Percentiles rank a stretch among this genome's conserved stretches.
phyloP scores from a whole-genome alignment of 129 eudicot genomes.

The Helichrysum umbraculigerum region DNA sequence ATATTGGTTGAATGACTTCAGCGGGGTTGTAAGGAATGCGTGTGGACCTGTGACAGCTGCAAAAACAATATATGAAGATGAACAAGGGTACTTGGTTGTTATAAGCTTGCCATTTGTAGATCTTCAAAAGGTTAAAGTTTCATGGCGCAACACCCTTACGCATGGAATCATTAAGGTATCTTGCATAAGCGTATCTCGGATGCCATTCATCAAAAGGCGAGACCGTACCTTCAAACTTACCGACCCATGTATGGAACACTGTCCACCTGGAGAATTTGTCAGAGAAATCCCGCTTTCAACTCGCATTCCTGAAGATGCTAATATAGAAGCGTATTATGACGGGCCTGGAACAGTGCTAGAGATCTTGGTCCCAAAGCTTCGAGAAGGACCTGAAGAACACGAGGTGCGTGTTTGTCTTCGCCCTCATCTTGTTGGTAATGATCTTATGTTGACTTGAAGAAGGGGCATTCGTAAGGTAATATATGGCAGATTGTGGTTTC shows the following conservation, averaged over 20 bases:
- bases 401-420: constrained; percentile 87
- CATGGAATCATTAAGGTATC: constrained; percentile 86
- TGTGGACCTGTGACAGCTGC: constrained; percentile 93
- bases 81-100: constrained; percentile 64
- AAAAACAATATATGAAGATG: constrained; percentile 80
- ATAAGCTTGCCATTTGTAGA: constrained; percentile 86
- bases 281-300: constrained; percentile 84
- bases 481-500: constrained; percentile 24
- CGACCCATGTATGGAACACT: constrained; percentile 76
- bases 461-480: constrained; percentile 1
- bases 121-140: constrained; percentile 80
- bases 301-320: constrained; percentile 88
- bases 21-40: constrained; percentile 67
- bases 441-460: constrained; percentile 59
- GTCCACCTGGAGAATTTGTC: constrained; percentile 92
- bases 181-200: constrained; percentile 65
- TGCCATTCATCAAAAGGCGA: constrained; percentile 71
- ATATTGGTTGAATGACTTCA: constrained; percentile 63
- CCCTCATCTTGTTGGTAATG: constrained; percentile 63
- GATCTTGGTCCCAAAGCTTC: constrained; percentile 86
- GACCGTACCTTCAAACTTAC: constrained; percentile 73
- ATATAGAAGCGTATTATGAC: constrained; percentile 89
- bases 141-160: constrained; percentile 85
- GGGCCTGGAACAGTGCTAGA: constrained; percentile 78
- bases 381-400: constrained; percentile 83